These are phyloP conservation scores for Asterella californica DNA, from an alignment of 225 moss, liverwort and hornwort genomes.

Conservation along the genomic window DNA sequence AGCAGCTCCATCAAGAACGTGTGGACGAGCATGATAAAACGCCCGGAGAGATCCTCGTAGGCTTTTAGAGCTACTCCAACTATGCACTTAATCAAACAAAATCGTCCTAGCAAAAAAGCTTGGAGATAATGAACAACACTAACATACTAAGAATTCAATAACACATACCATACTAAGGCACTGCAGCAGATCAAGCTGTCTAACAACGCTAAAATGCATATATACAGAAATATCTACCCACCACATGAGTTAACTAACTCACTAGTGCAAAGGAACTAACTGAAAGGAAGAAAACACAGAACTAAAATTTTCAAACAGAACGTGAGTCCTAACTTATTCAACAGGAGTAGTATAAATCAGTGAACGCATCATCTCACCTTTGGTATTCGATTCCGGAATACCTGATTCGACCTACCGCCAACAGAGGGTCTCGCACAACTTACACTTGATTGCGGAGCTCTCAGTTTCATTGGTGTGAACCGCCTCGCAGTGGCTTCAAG, in stretches of 20 bases:
- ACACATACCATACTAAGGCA: not conserved
- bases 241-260: not conserved
- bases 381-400: not conserved
- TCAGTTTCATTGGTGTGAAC: not conserved
- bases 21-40: not conserved
- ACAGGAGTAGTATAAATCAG: not conserved
- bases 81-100: not conserved
- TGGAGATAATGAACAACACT: not conserved
- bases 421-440: not conserved
- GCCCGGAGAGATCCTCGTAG: not conserved
- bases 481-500: conserved; percentile 7
- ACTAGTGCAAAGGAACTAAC: not conserved
- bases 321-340: not conserved
- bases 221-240: too few species aligned
- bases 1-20: not conserved
- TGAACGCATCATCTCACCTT: conserved; percentile 8
- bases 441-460: conserved; percentile 10
- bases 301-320: not conserved
- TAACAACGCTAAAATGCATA: too few species aligned
- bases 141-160: not conserved
- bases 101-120: not conserved
- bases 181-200: too few species aligned
- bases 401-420: conserved; percentile 5
- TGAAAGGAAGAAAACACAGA: not conserved
- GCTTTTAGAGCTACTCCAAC: not conserved